Percentiles rank a stretch among this genome's conserved stretches.
These are phyloP conservation scores for Detonula confervacea DNA, from an alignment of 352 stramenopile genomes.

Conservation along the genomic window DNA sequence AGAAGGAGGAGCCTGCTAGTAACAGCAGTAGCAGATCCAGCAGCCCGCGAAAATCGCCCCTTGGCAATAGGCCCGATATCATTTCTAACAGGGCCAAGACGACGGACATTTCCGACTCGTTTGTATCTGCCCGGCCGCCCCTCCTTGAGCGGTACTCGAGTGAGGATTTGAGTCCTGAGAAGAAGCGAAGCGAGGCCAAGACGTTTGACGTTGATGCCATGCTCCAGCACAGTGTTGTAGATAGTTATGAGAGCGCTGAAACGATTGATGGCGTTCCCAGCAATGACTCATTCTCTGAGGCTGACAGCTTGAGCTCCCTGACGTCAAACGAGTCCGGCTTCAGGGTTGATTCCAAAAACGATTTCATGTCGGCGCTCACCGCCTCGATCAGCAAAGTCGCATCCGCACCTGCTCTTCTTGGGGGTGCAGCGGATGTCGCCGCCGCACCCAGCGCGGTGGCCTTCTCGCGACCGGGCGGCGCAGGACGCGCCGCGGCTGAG, in stretches of 20 bases:
- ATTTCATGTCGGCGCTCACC: conserved; percentile 76
- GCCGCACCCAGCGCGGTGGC: too few relatives aligned
- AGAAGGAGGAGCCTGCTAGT: too few relatives aligned
- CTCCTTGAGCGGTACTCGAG: conserved; percentile 61
- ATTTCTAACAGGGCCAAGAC: conserved; percentile 54
- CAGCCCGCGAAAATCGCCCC: conserved; percentile 27
- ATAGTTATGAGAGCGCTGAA: too few relatives aligned
- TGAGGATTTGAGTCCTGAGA: conserved; percentile 53
- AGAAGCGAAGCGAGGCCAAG: conserved; percentile 8
- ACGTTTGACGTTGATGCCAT: conserved; percentile 65
- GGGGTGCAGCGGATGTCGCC: too few relatives aligned
- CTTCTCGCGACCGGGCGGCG: too few relatives aligned
- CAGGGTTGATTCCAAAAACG: conserved; percentile 75
- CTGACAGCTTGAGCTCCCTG: conserved; percentile 3
- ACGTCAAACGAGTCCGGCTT: conserved; percentile 50
- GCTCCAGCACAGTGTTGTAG: conserved; percentile 25
- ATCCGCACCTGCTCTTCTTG: too few relatives aligned
- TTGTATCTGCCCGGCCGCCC: conserved; percentile 8
- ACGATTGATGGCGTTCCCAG: too few relatives aligned
- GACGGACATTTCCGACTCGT: conserved; percentile 4
- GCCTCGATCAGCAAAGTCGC: conserved; percentile 45
- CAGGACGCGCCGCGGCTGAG: too few relatives aligned
- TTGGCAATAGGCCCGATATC: conserved; percentile 50
- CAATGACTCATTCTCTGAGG: too few relatives aligned
- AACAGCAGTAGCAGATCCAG: too few relatives aligned